Conservation (phyloP, 768 basidiomycete genomes). For the Lactarius hengduanensis region DNA sequence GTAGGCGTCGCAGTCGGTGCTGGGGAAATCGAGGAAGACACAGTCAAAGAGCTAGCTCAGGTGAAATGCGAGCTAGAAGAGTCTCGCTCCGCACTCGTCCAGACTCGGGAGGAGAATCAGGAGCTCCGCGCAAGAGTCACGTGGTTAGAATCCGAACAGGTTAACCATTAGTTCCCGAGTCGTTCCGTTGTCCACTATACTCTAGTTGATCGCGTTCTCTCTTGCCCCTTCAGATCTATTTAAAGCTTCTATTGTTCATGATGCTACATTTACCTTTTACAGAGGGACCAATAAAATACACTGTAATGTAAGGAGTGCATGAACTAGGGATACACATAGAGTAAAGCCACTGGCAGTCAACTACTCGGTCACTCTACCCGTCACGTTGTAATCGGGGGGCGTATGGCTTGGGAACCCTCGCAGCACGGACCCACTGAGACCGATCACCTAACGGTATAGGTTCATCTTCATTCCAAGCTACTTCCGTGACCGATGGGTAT, state of each 20-base stretch:
- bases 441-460: conserved; percentile 54
- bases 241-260: not conserved
- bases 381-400: not conserved
- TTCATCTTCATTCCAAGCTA: conserved; percentile 47
- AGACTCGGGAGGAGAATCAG: conserved; percentile 53
- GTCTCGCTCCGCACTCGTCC: conserved; percentile 43
- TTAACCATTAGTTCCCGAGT: not conserved
- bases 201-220: not conserved
- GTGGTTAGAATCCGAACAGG: conserved; percentile 17
- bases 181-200: not conserved
- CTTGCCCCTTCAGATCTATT: not conserved
- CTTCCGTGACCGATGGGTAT: conserved; percentile 40
- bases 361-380: not conserved
- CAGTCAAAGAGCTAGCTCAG: conserved; percentile 47
- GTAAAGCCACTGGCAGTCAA: not conserved
- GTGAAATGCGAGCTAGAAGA: conserved; percentile 50
- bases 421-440: conserved; percentile 41
- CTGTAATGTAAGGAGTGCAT: not conserved
- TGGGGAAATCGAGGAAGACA: conserved; percentile 63
- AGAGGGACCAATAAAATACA: not conserved
- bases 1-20: conserved; percentile 74
- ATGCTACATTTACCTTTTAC: not conserved
- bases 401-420: conserved; percentile 8
- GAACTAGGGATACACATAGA: not conserved
- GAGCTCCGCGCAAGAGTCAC: conserved; percentile 37